These are phyloP conservation scores for Penicillium cinerascens DNA, from an alignment of 495 filamentous ascomycete species.

Conservation along the genomic window DNA sequence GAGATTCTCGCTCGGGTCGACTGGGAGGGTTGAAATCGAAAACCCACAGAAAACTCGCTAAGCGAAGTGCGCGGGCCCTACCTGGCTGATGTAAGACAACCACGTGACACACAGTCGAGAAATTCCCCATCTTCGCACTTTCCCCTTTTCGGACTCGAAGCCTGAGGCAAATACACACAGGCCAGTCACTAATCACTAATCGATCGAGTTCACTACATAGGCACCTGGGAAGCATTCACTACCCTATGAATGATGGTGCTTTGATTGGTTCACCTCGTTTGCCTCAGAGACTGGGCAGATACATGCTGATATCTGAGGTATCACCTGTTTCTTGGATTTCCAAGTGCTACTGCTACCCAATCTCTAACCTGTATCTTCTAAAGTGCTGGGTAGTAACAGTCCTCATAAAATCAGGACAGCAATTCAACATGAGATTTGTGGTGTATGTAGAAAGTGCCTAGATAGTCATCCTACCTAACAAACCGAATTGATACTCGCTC, in stretches of 20 bases:
- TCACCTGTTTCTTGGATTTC: too few species aligned
- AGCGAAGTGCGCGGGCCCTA: slow-evolving; percentile 43
- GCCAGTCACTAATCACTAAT: neutral
- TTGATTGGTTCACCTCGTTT: neutral
- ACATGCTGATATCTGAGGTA: too few species aligned
- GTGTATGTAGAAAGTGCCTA: too few species aligned
- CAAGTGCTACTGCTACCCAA: too few species aligned
- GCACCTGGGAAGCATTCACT: neutral
- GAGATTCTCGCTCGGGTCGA: slow-evolving; percentile 36
- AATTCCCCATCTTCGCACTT: neutral
- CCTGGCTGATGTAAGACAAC: slow-evolving; percentile 9
- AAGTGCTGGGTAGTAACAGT: too few species aligned
- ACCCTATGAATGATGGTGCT: neutral
- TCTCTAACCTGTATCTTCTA: too few species aligned
- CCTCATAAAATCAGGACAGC: too few species aligned
- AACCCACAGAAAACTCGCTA: slow-evolving; percentile 52
- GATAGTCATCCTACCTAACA: neutral
- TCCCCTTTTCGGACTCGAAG: neutral
- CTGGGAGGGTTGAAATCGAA: slow-evolving; percentile 37
- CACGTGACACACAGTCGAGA: slow-evolving; percentile 33
- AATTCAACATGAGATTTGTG: too few species aligned
- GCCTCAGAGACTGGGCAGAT: too few species aligned
- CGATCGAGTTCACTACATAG: too few species aligned
- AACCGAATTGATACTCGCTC: neutral
- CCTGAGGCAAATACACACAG: neutral